Evolutionary conservation across 495 filamentous ascomycete genomes (phyloP), one percentile per base, ranked within the genome.

Genomic region (Parathielavia appendiculata): DNA sequence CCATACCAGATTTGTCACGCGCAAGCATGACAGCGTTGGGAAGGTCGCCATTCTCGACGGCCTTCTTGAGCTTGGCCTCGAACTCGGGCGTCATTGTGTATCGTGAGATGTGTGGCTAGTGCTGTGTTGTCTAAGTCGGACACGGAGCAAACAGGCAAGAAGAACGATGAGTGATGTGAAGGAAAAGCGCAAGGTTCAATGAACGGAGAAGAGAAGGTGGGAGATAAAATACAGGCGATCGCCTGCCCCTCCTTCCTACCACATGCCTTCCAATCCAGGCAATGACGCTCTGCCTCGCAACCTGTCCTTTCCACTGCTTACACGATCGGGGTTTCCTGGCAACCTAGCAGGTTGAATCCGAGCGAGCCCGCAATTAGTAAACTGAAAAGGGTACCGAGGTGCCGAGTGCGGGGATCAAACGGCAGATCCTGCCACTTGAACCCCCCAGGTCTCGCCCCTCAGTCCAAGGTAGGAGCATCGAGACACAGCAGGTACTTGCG

Each of bases 1-100:
- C 32, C 45, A 8, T 54, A 60, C 62, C 62, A 30, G 48, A 44
- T 39, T 64, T 64, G 35, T 56, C 54, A n/a, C 38, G 35, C 11
- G 58, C 62, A 4, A 60, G 47, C 13, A 60, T 1, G 17, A 64
- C 62, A 0, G 36, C 54, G 11, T 32, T n/a, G n/a, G 62, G 62
- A 23, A 60, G 26, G 34, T 45, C 44, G 9, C 58, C 54, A 22
- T 57, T 50, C 23, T 64, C 62, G 11, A 64, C 23, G 44, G 57
- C 57, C 22, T 57, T 60, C 23, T 54, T 45, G 35, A 64, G 22
- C 39, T 54, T 40, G 17, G 43, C 40, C 36, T 60, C 62, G 34
- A 64, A 64, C 20, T 53, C 45, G 26, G 48, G 53, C 1, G 54
- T 57, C 58, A 60, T 60, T 36, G 30, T 51, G 4, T 26, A 3